Percentiles rank a stretch among this genome's conserved stretches.
Conservation (phyloP, 2,329 filamentous ascomycete species). For the Akanthomyces dipterigenus region DNA sequence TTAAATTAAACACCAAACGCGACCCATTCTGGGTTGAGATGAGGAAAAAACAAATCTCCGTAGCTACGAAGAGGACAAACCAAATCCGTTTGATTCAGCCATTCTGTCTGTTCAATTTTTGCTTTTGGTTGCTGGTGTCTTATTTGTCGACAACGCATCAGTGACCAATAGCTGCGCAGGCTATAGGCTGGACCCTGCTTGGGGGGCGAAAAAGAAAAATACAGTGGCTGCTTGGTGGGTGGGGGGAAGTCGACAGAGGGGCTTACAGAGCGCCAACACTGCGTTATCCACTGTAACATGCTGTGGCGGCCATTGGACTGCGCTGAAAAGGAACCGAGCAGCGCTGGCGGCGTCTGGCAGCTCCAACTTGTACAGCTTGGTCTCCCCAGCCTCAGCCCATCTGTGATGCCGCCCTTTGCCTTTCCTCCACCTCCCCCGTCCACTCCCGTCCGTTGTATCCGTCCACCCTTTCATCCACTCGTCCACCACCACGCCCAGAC, state of each 20-base stretch:
- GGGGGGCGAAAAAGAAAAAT: not conserved
- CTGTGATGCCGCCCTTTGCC: not conserved
- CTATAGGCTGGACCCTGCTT: not conserved
- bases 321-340: not conserved
- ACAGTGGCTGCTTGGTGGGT: not conserved
- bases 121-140: not conserved
- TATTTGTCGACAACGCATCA: not conserved
- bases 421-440: not conserved
- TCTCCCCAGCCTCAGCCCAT: too few species aligned
- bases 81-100: too few species aligned
- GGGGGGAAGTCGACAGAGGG: not conserved
- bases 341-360: too few species aligned
- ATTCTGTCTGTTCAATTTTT: not conserved
- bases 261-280: not conserved
- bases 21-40: not conserved
- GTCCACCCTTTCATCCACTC: not conserved
- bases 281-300: not conserved
- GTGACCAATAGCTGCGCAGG: not conserved
- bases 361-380: not conserved
- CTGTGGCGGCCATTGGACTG: not conserved
- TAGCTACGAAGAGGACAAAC: too few species aligned
- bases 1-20: not conserved
- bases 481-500: constrained; percentile 2
- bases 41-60: not conserved
- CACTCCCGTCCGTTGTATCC: not conserved